phyloP scores from a whole-genome alignment of 768 basidiomycete genomes.

The Roridomyces roridus region DNA sequence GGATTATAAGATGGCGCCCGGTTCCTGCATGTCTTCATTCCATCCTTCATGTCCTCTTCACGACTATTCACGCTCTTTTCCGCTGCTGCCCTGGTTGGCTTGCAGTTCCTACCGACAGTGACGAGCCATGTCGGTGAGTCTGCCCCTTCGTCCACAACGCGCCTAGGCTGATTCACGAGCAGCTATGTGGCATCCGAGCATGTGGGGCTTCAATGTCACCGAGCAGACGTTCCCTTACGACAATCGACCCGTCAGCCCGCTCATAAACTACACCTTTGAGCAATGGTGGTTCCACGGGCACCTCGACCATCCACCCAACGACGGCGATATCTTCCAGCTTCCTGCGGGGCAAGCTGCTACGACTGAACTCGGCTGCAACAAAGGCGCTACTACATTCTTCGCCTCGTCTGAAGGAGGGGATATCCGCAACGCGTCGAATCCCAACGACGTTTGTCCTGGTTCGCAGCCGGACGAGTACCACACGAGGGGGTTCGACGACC shows the following conservation, averaged over 20 bases:
- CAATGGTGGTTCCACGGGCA: slow-evolving; percentile 72
- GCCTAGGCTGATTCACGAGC: not conserved
- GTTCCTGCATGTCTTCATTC: not conserved
- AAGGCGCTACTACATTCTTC: slow-evolving; percentile 64
- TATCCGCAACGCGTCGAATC: slow-evolving; percentile 51
- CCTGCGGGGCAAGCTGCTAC: slow-evolving; percentile 63
- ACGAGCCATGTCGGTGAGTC: slow-evolving; percentile 19
- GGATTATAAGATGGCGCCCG: not conserved
- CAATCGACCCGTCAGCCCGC: slow-evolving; percentile 59
- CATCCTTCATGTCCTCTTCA: slow-evolving; percentile 14
- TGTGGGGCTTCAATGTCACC: slow-evolving; percentile 77
- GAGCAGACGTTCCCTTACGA: slow-evolving; percentile 58
- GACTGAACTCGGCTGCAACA: slow-evolving; percentile 62
- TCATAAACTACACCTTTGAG: slow-evolving; percentile 57
- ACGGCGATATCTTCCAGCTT: slow-evolving; percentile 61
- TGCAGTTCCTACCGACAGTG: not conserved
- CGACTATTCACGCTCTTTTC: slow-evolving; percentile 18
- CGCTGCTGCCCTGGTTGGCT: slow-evolving; percentile 18
- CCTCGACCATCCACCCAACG: slow-evolving; percentile 61
- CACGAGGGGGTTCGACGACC: slow-evolving; percentile 57
- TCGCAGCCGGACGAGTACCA: slow-evolving; percentile 54
- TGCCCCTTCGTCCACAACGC: not conserved
- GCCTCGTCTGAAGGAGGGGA: slow-evolving; percentile 59
- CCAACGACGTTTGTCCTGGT: slow-evolving; percentile 59
- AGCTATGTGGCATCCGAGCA: slow-evolving; percentile 64